Base-by-base conservation (phyloP, 192 early-diverging fungal genomes). In the Backusella psychrophila region DNA sequence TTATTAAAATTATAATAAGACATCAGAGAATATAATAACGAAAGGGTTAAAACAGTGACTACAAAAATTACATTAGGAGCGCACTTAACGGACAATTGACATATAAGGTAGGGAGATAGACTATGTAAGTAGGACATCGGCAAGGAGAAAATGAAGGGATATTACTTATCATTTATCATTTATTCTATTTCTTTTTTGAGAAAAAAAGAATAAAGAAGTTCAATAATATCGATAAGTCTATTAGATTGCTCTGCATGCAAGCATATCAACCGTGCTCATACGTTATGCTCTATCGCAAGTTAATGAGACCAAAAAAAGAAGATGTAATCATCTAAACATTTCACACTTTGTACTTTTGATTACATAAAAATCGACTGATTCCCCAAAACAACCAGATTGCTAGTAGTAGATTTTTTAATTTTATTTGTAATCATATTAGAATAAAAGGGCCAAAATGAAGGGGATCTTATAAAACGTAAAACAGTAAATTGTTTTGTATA, bases 361-460 rank as follows among this genome's bases (percentile, higher is more conserved):
- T 63, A 63, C 23, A 63, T 63, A 63, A 63, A 63, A 63, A 63
- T 29, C 9, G 56, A 29, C 26, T 63, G 11, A 29, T 63, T 29
- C 9, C 56, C 56, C 23, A 12, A 29, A 63, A 14, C 26, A 63
- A 23, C 23, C 12, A 26, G 9, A 63, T 63, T 49, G 7, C 26
- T 23, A 63, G 46, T 49, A 15, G 56, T 15, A 63, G 7, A 59
- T 3, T 29, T 63, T 63, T 63, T 63, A 63, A 63, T 63, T 63
- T 63, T 63, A 63, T 63, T 63, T 63, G 26, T 63, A 63, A 63
- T 63, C 56, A 63, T 63, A 63, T 63, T 63, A 63, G 26, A 26
- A 63, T 12, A 12, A 29, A 63, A 26, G 56, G 56, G 56, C 26
- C 23, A 26, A 29, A 63, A 29, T 7, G 29, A 63, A 63, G 56